Evolutionary conservation across 352 stramenopile species (phyloP).

Genomic region (Pythium chondricola): DNA sequence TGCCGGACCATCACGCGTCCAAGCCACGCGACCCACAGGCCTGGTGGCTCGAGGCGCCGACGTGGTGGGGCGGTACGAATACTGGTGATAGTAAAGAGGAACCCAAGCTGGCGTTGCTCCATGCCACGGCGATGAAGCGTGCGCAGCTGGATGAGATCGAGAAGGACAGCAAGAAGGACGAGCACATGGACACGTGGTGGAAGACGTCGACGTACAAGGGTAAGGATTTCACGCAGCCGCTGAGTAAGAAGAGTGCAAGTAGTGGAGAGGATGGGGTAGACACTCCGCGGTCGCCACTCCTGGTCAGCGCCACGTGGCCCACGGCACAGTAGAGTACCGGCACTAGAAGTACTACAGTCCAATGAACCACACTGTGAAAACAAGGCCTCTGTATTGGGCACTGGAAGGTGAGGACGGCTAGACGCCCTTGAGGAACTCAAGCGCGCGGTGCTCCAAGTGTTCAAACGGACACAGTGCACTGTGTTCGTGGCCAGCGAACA

Average conservation of each 20-base stretch:
- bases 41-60: constrained; percentile 61
- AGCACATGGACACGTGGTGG: constrained; percentile 52
- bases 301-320: constrained; percentile 21
- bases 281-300: constrained; percentile 15
- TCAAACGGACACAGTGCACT: constrained; percentile 51
- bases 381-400: too few relatives aligned
- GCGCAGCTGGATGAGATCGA: constrained; percentile 15
- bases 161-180: constrained; percentile 3
- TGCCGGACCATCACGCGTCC: constrained; percentile 4
- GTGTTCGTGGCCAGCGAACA: constrained; percentile 47
- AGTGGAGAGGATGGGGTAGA: constrained; percentile 8
- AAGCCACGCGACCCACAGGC: constrained; percentile 20
- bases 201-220: constrained; percentile 68
- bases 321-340: background rate
- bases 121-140: constrained; percentile 17
- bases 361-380: too few relatives aligned
- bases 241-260: constrained; percentile 20
- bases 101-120: constrained; percentile 24
- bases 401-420: too few relatives aligned
- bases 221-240: constrained; percentile 43
- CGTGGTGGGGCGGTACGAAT: constrained; percentile 43
- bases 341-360: too few relatives aligned
- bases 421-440: constrained; percentile 56
- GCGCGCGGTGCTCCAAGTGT: constrained; percentile 49
- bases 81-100: constrained; percentile 20